Evolutionary conservation across 805 yeast genomes (phyloP), one percentile per base, ranked within the genome.

Genomic region (Ogataea zsoltii): DNA sequence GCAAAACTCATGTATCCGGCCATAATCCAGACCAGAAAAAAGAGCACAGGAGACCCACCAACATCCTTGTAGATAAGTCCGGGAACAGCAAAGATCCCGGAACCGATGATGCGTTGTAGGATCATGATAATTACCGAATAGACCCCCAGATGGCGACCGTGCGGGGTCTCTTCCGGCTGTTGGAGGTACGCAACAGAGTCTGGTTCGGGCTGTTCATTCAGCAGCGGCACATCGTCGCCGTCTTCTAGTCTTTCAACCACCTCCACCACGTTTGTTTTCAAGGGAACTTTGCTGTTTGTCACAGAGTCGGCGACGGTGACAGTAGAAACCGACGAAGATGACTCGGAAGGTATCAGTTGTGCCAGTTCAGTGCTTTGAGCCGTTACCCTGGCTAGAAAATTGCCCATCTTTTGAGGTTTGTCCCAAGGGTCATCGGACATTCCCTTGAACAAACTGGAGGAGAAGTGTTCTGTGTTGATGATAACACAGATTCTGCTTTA

Each of bases 31-130:
- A 85, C 76, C 0, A 69, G 47, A 38, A 84, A 75, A 59, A 83
- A 86, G 28, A 83, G 55, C 16, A 72, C 64, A 2, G 83, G 79
- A 9, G 85, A 82, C 12, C 88, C 83, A 19, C 91, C 91, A 54
- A 80, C 78, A 52, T 83, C 85, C 36, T 73, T 74, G 56, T 78
- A 83, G 25, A 85, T 77, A 19, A 83, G 77, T 15, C 86, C 76
- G 0, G 91, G 84, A 1, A 83, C 78, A 7, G 90, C 83, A 67
- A 85, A 83, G 7, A 86, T 85, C 0, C 94, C 94, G 0, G 90
- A 82, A 0, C 95, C 94, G 11, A 86, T 68, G 33, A 86, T 85
- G 48, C 91, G 68, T 13, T 88, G 79, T 6, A 86, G 72, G 54
- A 83, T 82, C 46, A 84, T 65, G 35, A 83, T 74, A 33, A 82